A percentile compares a stretch with the other conserved stretches of the same genome.
Conservation (phyloP, 192 early-diverging fungal species). For the Coemansia sp. region DNA sequence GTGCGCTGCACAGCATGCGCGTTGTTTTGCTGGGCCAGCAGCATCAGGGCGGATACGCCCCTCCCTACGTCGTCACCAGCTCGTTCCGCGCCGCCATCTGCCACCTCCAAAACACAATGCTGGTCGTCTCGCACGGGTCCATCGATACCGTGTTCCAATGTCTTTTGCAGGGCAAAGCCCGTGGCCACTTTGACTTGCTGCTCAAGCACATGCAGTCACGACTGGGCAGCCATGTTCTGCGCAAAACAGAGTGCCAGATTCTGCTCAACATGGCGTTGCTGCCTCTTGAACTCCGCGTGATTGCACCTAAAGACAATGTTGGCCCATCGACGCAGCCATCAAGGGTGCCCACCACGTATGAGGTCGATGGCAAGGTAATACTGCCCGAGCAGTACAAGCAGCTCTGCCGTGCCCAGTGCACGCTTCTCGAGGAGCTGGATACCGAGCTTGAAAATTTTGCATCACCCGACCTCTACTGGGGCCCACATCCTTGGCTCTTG, state of each 20-base stretch:
- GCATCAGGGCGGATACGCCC: conserved; percentile 16
- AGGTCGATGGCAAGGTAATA: not conserved
- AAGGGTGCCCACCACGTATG: no score
- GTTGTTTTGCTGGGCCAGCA: conserved; percentile 10
- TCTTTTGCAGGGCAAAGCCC: not conserved
- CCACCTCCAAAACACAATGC: not conserved
- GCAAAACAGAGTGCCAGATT: not conserved
- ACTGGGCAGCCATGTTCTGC: not conserved
- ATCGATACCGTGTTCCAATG: conserved; percentile 10
- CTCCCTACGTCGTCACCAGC: conserved; percentile 14
- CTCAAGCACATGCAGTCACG: not conserved
- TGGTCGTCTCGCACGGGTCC: conserved; percentile 5
- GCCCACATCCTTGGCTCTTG: conserved; percentile 13
- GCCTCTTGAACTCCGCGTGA: no score
- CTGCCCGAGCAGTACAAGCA: not conserved
- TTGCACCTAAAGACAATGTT: no score
- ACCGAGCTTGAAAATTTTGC: not conserved
- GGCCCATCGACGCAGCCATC: no score
- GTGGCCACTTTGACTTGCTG: not conserved
- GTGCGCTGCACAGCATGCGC: conserved; percentile 25
- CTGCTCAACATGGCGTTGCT: not conserved
- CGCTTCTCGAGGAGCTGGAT: not conserved
- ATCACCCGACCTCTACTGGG: conserved; percentile 23
- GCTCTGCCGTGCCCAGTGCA: not conserved
- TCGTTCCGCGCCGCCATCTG: conserved; percentile 12